Evolutionary conservation across 208 protist genomes (phyloP), one percentile per base, ranked within the genome.

Genomic region (Endotrypanum monterogeii): DNA sequence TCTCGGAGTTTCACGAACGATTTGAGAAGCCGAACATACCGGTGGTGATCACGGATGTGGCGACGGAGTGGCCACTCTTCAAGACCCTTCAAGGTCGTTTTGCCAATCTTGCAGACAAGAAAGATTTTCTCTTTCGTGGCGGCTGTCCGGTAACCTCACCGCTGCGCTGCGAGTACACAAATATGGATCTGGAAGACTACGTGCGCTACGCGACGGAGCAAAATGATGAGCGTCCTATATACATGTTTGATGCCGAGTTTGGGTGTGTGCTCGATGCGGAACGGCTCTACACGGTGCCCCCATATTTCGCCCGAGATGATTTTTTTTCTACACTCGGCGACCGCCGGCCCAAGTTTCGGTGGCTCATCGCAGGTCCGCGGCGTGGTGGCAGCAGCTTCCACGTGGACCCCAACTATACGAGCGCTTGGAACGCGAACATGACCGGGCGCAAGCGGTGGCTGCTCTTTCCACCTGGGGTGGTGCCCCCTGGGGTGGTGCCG

Each of bases 171-270:
- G 93, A 97, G 80, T 83, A 93, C 83, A 95, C 93, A 6, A 88
- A 73, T 62, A 94, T 97, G 91, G 88, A 71, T 57, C 72, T 95
- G n/a, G 80, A 73, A 32, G 91, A 97, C 79, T 97, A 96, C 70
- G 89, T 95, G 30, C 83, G 58, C 44, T 97, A 97, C 78, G 90
- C 91, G 1, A 80, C 57, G 46, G 82, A 89, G 69, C 90, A 95
- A 72, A 78, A 73, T 9, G 93, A 96, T 73, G 93, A 97, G 74
- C 88, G 91, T n/a, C 91, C 91, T 14, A 94, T 94, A 69, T 97
- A 97, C 83, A 89, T 97, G 82, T 97, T 97, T 74, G 93, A 97
- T 78, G 80, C 89, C 14, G 89, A 97, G 74, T 97, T 95, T 57
- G 88, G 85, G 56, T 79, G 37, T 30, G 81, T 78, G 58, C 84